phyloP scores from a whole-genome alignment of 1,139 yeast species.

The Diutina neorugosa region DNA sequence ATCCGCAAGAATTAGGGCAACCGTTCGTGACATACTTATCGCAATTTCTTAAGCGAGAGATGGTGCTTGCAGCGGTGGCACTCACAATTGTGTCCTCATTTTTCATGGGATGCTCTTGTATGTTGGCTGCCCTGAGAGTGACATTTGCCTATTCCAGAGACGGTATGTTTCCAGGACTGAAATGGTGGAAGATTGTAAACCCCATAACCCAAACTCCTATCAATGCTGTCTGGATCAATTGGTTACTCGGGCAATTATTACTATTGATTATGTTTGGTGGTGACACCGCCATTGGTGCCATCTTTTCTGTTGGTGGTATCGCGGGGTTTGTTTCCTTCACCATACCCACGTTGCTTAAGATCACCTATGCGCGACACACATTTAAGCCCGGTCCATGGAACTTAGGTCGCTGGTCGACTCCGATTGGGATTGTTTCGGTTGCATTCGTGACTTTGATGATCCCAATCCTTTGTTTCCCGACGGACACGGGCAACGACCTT shows the following conservation, averaged over 20 bases:
- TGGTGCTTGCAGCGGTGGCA: slow-evolving; percentile 44
- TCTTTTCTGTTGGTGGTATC: slow-evolving; percentile 68
- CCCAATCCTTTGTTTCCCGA: slow-evolving; percentile 59
- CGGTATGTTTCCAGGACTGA: slow-evolving; percentile 53
- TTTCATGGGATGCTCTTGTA: slow-evolving; percentile 61
- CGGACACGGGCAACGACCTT: slow-evolving; percentile 34
- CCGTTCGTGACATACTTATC: slow-evolving; percentile 49
- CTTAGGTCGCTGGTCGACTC: slow-evolving; percentile 42
- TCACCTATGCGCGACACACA: slow-evolving; percentile 39
- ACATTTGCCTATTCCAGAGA: slow-evolving; percentile 62
- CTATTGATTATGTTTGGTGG: slow-evolving; percentile 57
- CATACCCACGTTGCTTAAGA: slow-evolving; percentile 52
- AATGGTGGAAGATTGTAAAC: slow-evolving; percentile 42
- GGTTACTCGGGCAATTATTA: slow-evolving; percentile 42
- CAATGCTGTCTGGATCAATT: slow-evolving; percentile 57
- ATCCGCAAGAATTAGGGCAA: slow-evolving; percentile 40
- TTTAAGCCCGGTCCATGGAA: slow-evolving; percentile 65
- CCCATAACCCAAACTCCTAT: slow-evolving; percentile 52
- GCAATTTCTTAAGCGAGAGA: slow-evolving; percentile 34
- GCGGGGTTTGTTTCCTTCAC: slow-evolving; percentile 61
- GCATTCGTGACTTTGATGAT: slow-evolving; percentile 48
- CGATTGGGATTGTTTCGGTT: slow-evolving; percentile 30
- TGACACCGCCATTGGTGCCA: slow-evolving; percentile 54
- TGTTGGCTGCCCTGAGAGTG: slow-evolving; percentile 61
- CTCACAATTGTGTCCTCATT: slow-evolving; percentile 48